phyloP scores from a whole-genome alignment of 768 basidiomycete species.

The Collybia mongolica region DNA sequence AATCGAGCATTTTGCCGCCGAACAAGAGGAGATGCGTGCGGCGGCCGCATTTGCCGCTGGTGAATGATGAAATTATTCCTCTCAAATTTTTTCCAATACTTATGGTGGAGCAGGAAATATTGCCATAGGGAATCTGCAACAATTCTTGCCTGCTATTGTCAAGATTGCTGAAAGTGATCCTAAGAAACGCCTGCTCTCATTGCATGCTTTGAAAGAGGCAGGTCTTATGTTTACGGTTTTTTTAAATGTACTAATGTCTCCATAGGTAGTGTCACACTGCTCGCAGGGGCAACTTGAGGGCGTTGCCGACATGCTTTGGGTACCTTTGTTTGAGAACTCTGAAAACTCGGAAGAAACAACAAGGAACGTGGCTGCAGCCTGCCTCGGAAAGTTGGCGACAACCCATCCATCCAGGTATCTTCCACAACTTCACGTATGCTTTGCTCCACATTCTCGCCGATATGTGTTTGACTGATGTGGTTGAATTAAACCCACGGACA shows the following conservation, averaged over 20 bases:
- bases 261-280: slow-evolving; percentile 88
- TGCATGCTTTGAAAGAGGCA: slow-evolving; percentile 94
- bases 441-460: not conserved
- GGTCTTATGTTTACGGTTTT: slow-evolving; percentile 9
- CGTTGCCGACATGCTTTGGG: slow-evolving; percentile 89
- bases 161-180: slow-evolving; percentile 72
- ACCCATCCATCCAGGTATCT: slow-evolving; percentile 89
- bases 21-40: slow-evolving; percentile 83
- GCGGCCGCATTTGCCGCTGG: slow-evolving; percentile 95
- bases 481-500: slow-evolving; percentile 19
- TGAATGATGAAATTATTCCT: slow-evolving; percentile 25
- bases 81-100: not conserved
- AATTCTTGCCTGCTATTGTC: slow-evolving; percentile 85
- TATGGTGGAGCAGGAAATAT: slow-evolving; percentile 68
- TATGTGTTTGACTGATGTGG: not conserved
- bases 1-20: slow-evolving; percentile 71
- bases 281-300: slow-evolving; percentile 80
- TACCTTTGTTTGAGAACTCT: slow-evolving; percentile 88
- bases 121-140: slow-evolving; percentile 87
- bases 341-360: slow-evolving; percentile 89
- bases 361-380: slow-evolving; percentile 93
- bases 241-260: not conserved
- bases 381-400: slow-evolving; percentile 92
- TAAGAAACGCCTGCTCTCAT: slow-evolving; percentile 77
- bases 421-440: slow-evolving; percentile 83